Evolutionary conservation across 352 stramenopile species (phyloP).

Genomic region (Aphanomyces euteiches): DNA sequence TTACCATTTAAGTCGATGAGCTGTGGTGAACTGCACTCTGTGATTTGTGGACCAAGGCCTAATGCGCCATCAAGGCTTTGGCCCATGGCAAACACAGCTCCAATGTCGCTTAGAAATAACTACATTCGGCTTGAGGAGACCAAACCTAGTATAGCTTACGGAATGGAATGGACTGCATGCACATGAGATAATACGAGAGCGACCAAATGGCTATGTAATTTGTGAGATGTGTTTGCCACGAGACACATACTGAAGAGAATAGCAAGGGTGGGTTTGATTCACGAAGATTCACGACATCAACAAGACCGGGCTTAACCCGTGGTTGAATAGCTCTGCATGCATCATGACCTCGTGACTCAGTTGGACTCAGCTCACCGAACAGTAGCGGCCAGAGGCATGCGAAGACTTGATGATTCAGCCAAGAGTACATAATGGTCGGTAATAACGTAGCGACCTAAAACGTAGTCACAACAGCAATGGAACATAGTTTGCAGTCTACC

Average conservation of each 20-base stretch:
- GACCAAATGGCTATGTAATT: conserved; percentile 5
- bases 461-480: no score
- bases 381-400: not conserved
- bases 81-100: conserved; percentile 13
- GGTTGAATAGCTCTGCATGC: not conserved
- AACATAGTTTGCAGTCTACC: not conserved
- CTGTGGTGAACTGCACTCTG: not conserved
- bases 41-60: not conserved
- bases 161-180: conserved; percentile 17
- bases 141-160: not conserved
- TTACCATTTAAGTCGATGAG: conserved; percentile 13
- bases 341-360: not conserved
- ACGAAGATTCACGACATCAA: not conserved
- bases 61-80: conserved; percentile 15
- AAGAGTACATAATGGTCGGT: not conserved
- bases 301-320: not conserved
- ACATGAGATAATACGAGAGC: conserved; percentile 9
- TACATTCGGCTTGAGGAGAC: not conserved
- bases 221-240: no score
- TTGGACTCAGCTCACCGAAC: not conserved
- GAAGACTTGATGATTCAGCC: not conserved
- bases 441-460: not conserved
- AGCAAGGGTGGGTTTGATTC: not conserved
- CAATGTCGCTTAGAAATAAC: conserved; percentile 24
- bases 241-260: no score